Evolutionary conservation across 2,329 filamentous ascomycete species (phyloP).

Genomic region (Stylonectria norvegica): DNA sequence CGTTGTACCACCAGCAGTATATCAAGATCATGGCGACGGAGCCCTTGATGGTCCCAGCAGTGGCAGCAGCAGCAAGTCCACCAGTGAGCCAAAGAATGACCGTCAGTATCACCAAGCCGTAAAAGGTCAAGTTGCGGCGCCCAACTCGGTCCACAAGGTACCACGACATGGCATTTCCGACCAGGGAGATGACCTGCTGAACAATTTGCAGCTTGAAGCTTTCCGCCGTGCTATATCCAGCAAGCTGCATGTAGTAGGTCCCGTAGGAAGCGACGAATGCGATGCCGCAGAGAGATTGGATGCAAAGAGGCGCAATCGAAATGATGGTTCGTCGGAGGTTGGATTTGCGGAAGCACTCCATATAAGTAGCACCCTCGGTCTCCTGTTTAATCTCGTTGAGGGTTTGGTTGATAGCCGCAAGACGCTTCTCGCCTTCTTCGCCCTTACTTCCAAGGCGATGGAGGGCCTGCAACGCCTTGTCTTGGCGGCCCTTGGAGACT

Average conservation of each 20-base stretch:
- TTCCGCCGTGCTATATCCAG: constrained; percentile 35
- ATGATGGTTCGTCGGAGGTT: constrained; percentile 40
- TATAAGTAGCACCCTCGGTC: constrained; percentile 35
- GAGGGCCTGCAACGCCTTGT: constrained; percentile 34
- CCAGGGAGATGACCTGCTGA: constrained; percentile 37
- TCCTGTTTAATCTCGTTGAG: constrained; percentile 34
- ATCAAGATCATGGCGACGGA: constrained; percentile 36
- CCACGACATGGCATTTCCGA: constrained; percentile 40
- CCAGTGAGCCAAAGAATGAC: constrained; percentile 37
- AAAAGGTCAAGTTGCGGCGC: constrained; percentile 35
- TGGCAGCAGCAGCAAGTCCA: constrained; percentile 30
- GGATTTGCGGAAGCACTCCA: constrained; percentile 38
- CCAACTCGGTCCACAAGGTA: constrained; percentile 37
- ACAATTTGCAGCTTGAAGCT: constrained; percentile 39
- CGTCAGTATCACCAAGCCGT: constrained; percentile 31
- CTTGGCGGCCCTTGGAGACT: constrained; percentile 30
- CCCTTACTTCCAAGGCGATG: constrained; percentile 29
- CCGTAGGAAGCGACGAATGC: constrained; percentile 35
- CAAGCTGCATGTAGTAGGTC: constrained; percentile 43
- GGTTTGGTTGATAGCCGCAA: constrained; percentile 29
- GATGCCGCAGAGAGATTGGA: constrained; percentile 35
- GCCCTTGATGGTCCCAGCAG: constrained; percentile 19
- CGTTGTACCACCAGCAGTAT: constrained; percentile 21
- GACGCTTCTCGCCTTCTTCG: constrained; percentile 27
- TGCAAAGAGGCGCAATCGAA: constrained; percentile 33